A percentile compares a stretch with the other conserved stretches of the same genome.
These are phyloP conservation scores for Lachnellula hyalina DNA, from an alignment of 2,329 filamentous ascomycete species.

Conservation along the genomic window DNA sequence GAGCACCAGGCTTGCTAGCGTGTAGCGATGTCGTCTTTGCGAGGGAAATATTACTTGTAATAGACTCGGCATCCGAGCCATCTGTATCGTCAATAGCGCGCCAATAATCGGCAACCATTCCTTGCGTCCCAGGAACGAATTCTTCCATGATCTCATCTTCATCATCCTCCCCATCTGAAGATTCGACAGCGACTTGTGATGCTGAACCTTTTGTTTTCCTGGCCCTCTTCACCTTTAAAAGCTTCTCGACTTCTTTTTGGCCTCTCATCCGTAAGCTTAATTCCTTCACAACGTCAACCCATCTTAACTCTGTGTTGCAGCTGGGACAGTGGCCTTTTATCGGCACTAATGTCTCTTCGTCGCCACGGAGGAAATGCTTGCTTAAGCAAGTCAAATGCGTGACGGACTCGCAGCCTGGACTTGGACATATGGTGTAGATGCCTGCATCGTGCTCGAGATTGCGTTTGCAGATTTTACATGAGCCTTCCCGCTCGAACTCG, in stretches of 20 bases:
- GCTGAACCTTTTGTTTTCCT: constrained; percentile 11
- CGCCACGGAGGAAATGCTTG: constrained; percentile 41
- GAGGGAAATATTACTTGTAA: constrained; percentile 12
- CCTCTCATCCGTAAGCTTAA: constrained; percentile 69
- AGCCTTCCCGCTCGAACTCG: constrained; percentile 50
- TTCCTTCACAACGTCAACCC: constrained; percentile 79
- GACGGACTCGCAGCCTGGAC: constrained; percentile 47
- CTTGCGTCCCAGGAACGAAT: neutral
- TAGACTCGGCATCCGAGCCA: constrained; percentile 20
- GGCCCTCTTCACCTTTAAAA: constrained; percentile 49
- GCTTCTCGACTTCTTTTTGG: constrained; percentile 60
- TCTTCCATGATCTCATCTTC: constrained; percentile 12
- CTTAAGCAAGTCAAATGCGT: constrained; percentile 59
- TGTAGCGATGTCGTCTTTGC: constrained; percentile 8
- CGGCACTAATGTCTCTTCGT: constrained; percentile 52
- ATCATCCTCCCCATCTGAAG: constrained; percentile 13
- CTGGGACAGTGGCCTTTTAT: constrained; percentile 63
- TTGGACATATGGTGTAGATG: constrained; percentile 53
- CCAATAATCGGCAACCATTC: constrained; percentile 11
- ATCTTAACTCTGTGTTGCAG: constrained; percentile 59
- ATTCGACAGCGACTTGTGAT: constrained; percentile 14
- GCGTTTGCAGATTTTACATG: constrained; percentile 48
- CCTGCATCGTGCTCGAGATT: constrained; percentile 43
- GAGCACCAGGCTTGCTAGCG: constrained; percentile 10
- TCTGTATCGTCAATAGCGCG: constrained; percentile 18